These are phyloP conservation scores for Macrotyloma uniflorum DNA, from an alignment of 306 rosid genomes.

Conservation along the genomic window DNA sequence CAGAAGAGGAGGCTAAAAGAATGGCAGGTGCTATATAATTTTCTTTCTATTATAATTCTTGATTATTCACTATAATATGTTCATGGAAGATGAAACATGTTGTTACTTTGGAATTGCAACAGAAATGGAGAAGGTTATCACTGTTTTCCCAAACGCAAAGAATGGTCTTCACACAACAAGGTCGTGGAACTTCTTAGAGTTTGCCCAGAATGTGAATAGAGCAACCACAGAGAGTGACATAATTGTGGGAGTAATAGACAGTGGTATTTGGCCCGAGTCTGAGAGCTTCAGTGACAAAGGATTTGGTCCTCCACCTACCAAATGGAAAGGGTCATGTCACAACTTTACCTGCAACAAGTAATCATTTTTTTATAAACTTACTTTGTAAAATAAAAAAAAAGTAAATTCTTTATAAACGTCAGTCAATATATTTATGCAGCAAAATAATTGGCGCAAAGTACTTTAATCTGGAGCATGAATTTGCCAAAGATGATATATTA, in stretches of 20 bases:
- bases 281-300: slow-evolving; percentile 55
- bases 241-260: slow-evolving; percentile 49
- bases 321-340: slow-evolving; percentile 54
- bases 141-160: slow-evolving; percentile 38
- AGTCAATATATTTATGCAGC: slow-evolving; percentile 15
- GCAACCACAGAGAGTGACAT: slow-evolving; percentile 31
- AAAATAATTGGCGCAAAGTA: slow-evolving; percentile 63
- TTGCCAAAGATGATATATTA: background rate
- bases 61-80: background rate
- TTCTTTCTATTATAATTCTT: background rate
- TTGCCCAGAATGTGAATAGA: slow-evolving; percentile 17
- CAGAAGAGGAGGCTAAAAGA: slow-evolving; percentile 41
- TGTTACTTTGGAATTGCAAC: background rate
- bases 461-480: background rate
- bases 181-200: slow-evolving; percentile 56
- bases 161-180: slow-evolving; percentile 41
- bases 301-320: slow-evolving; percentile 52
- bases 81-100: background rate
- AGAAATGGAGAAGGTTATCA: slow-evolving; percentile 46
- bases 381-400: no score
- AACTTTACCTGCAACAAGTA: slow-evolving; percentile 61
- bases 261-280: slow-evolving; percentile 54
- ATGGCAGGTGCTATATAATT: slow-evolving; percentile 28
- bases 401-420: background rate
- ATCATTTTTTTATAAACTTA: background rate